These are phyloP conservation scores for Leucoagaricus sp. DNA, from an alignment of 1,284 basidiomycete species.

Conservation along the genomic window DNA sequence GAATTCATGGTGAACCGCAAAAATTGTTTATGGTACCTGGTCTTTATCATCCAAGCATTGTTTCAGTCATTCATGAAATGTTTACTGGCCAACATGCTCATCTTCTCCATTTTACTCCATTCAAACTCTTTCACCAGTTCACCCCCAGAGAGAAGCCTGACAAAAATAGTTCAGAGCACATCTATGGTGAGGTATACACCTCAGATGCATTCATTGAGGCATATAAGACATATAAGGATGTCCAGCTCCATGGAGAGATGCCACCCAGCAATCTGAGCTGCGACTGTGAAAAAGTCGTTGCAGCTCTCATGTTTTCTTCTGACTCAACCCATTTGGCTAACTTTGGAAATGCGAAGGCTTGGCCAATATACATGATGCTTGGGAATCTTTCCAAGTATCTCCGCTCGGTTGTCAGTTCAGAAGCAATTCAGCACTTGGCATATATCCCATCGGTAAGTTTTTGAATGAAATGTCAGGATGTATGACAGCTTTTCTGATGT, in stretches of 20 bases:
- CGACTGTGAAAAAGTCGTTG: slow-evolving; percentile 27
- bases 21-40: slow-evolving; percentile 28
- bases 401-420: slow-evolving; percentile 21
- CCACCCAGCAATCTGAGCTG: slow-evolving; percentile 23
- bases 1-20: slow-evolving; percentile 17
- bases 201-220: slow-evolving; percentile 31
- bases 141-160: too few species aligned
- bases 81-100: slow-evolving; percentile 26
- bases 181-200: slow-evolving; percentile 32
- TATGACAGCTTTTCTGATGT: not conserved
- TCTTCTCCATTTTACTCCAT: slow-evolving; percentile 32
- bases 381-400: slow-evolving; percentile 34
- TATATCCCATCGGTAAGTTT: slow-evolving; percentile 21
- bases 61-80: slow-evolving; percentile 26
- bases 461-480: too few species aligned
- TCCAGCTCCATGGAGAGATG: slow-evolving; percentile 27
- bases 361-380: slow-evolving; percentile 30
- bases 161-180: slow-evolving; percentile 7
- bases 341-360: slow-evolving; percentile 30
- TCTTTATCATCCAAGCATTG: slow-evolving; percentile 25
- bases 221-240: slow-evolving; percentile 24
- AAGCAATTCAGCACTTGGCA: slow-evolving; percentile 22
- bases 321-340: slow-evolving; percentile 36
- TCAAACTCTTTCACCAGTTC: slow-evolving; percentile 31
- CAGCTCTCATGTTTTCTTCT: slow-evolving; percentile 35